Evolutionary conservation across 2,329 filamentous ascomycete species (phyloP).

Genomic region (Penicillium glabrum): DNA sequence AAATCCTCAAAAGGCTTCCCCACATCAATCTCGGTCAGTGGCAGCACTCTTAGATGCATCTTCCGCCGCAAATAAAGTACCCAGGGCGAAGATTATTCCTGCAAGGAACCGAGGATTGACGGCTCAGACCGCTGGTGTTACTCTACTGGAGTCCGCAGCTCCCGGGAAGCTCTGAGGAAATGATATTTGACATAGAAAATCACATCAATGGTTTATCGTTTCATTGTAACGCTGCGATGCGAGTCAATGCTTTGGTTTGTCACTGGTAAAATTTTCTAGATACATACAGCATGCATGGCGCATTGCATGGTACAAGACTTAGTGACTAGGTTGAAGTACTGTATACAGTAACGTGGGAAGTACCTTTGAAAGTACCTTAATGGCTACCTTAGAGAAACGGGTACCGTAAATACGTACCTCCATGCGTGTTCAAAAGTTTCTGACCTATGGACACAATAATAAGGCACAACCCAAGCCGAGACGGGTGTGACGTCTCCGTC

Average conservation of each 20-base stretch:
- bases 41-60: constrained; percentile 2
- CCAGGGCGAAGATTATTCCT: constrained; percentile 13
- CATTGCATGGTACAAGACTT: background rate
- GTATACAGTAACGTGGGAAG: background rate
- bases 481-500: constrained; percentile 14
- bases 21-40: constrained; percentile 2
- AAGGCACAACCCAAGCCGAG: background rate
- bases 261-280: background rate
- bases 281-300: background rate
- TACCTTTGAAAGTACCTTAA: background rate
- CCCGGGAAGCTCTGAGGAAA: constrained; percentile 12
- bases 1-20: background rate
- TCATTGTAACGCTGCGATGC: background rate
- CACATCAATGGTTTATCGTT: background rate
- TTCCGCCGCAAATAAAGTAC: constrained; percentile 2
- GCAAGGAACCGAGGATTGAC: constrained; percentile 21
- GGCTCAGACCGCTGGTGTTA: constrained; percentile 24
- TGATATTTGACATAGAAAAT: constrained; percentile 5
- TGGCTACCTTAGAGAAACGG: background rate
- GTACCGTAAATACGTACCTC: background rate
- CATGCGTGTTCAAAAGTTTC: background rate
- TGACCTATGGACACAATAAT: background rate
- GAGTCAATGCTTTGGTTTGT: background rate
- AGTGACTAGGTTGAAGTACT: background rate
- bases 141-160: constrained; percentile 15